Evolutionary conservation across 2,329 filamentous ascomycete species (phyloP).

Genomic region (Epichloe amarillans): DNA sequence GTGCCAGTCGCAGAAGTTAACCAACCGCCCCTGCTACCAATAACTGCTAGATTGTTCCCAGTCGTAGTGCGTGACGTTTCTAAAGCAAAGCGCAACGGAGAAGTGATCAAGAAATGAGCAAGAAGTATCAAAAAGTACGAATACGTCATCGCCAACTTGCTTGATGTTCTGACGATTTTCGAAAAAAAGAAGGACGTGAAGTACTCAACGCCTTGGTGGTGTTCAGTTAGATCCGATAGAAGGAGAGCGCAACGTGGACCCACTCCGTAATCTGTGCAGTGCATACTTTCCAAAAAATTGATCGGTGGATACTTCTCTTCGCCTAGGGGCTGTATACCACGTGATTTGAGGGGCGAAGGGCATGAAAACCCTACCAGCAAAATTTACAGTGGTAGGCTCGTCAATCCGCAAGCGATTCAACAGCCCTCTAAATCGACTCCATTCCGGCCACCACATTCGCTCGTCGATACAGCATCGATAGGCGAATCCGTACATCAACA

Average conservation of each 20-base stretch:
- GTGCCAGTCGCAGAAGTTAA: background rate
- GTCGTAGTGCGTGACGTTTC: background rate
- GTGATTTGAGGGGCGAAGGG: constrained; percentile 24
- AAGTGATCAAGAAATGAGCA: background rate
- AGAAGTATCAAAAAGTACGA: background rate
- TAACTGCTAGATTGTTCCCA: background rate
- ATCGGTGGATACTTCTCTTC: background rate
- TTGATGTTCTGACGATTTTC: too few species aligned
- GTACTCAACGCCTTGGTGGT: too few species aligned
- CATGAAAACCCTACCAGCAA: constrained; percentile 27
- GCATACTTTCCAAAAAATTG: background rate
- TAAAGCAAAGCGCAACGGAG: background rate
- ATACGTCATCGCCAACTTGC: too few species aligned
- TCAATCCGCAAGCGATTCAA: constrained; percentile 15
- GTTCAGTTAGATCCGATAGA: too few species aligned
- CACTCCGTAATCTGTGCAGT: background rate
- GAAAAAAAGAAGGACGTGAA: too few species aligned
- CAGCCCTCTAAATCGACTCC: constrained; percentile 20
- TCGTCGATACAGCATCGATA: constrained; percentile 30
- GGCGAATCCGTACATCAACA: constrained; percentile 29
- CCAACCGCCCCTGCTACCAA: background rate
- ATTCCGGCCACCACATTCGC: constrained; percentile 27
- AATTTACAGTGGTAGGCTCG: constrained; percentile 20
- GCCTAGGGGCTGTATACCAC: constrained; percentile 8
- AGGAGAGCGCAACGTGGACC: background rate